Evolutionary conservation across 371 early-diverging fungal species (phyloP).

Genomic region (Nematocida ironsii): DNA sequence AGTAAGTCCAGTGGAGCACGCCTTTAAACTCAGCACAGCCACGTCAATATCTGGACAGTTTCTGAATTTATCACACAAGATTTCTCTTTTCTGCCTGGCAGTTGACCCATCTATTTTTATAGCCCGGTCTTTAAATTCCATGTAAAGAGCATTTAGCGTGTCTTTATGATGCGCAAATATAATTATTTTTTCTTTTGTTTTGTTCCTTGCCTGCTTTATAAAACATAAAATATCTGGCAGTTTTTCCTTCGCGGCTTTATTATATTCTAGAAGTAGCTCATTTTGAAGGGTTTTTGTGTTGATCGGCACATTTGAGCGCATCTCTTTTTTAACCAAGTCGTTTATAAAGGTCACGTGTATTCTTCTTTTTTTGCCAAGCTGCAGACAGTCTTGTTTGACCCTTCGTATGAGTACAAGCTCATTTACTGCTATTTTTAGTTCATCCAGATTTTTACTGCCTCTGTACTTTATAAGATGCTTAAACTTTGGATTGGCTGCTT

Average conservation of each 20-base stretch:
- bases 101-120: constrained; percentile 73
- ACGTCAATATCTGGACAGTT: constrained; percentile 66
- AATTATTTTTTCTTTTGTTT: constrained; percentile 64
- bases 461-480: constrained; percentile 53
- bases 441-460: constrained; percentile 71
- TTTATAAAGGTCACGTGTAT: constrained; percentile 46
- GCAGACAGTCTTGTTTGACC: constrained; percentile 71
- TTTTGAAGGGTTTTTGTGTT: neutral
- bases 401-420: constrained; percentile 72
- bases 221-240: constrained; percentile 5
- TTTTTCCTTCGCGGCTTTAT: constrained; percentile 31
- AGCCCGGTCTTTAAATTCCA: constrained; percentile 63
- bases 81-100: constrained; percentile 60
- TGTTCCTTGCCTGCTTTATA: constrained; percentile 70
- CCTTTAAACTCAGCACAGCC: constrained; percentile 72
- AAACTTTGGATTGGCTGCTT: constrained; percentile 12
- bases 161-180: constrained; percentile 73
- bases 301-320: neutral
- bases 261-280: constrained; percentile 24
- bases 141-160: constrained; percentile 70
- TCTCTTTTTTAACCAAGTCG: neutral
- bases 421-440: constrained; percentile 72
- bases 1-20: constrained; percentile 72
- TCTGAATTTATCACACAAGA: constrained; percentile 69
- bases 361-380: constrained; percentile 53